Evolutionary conservation across 257 asterid species (phyloP), one percentile per base, ranked within the genome.

Genomic region (Petunia axillaris): DNA sequence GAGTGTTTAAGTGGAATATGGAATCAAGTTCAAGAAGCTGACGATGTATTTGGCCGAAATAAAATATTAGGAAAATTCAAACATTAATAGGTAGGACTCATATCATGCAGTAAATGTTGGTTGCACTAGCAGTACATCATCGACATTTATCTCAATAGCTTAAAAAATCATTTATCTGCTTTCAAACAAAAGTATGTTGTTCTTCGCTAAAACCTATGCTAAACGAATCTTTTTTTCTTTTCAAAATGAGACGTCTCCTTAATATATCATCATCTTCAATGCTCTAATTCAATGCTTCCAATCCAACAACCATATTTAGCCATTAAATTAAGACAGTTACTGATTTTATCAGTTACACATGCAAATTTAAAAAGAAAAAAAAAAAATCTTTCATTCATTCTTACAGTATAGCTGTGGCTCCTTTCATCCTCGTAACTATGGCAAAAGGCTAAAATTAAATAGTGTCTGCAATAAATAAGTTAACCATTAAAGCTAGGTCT

Each of bases 231-330:
- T 73, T 70, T 73, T 73, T 8, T 73, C 25, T 73, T 73, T 73
- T 50, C 78, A 73, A 73, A 48, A 73, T 48, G 78, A 35, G 78
- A 73, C 78, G 41, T 37, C 14, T 73, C 78, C 78, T 73, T 50
- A 50, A 73, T 48, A 73, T 73, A 71, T 50, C 46, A 50, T 48
- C 60, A 50, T 73, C 78, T 73, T 50, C 62, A 73, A 73, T 39
- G 73, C 73, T 13, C 35, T 14, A 40, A 65, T 40, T 65, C 74
- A 65, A 65, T 73, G 78, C 78, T 35, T 16, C 62, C 78, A 50
- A 73, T 73, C 78, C 78, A 50, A 73, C 78, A 50, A 50, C 77
- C 62, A 71, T 50, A 73, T 73, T 73, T 50, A 35, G 62, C 78
- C 60, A 50, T 50, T 50, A 73, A 73, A 50, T 73, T 73, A 50